These are phyloP conservation scores for Neophaeococcomyces mojaviensis DNA, from an alignment of 2,329 filamentous ascomycete species.

Conservation along the genomic window DNA sequence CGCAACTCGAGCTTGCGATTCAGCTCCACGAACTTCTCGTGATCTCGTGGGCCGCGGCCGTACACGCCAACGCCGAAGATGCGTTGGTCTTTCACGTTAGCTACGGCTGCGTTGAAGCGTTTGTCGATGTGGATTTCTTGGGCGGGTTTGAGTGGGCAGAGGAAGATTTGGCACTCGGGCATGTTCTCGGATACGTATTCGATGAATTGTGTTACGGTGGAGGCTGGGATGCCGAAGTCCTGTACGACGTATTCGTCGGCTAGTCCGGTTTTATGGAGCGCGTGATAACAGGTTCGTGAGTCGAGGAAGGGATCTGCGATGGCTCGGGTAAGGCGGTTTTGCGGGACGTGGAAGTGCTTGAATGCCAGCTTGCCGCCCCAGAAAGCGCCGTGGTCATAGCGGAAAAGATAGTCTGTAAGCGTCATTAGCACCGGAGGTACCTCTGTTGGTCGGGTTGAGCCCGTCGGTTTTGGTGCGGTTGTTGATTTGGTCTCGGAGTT, in stretches of 20 bases:
- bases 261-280: constrained; percentile 51
- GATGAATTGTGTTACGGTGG: constrained; percentile 44
- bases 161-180: constrained; percentile 48
- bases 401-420: constrained; percentile 29
- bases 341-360: constrained; percentile 53
- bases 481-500: constrained; percentile 6
- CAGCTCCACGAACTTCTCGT: constrained; percentile 50
- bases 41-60: constrained; percentile 60
- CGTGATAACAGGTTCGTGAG: constrained; percentile 54
- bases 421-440: constrained; percentile 6
- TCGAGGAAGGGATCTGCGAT: constrained; percentile 54
- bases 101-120: constrained; percentile 6
- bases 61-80: constrained; percentile 52
- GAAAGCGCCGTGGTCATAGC: constrained; percentile 55
- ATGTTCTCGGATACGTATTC: constrained; percentile 40
- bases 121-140: constrained; percentile 6
- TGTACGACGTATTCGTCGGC: constrained; percentile 53
- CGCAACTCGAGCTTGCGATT: constrained; percentile 62
- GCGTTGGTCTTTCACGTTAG: constrained; percentile 4
- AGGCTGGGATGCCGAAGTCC: constrained; percentile 52
- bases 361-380: constrained; percentile 57
- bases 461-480: not conserved
- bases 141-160: constrained; percentile 39
- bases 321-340: constrained; percentile 52
- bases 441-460: constrained; percentile 23